A percentile compares a stretch with the other conserved stretches of the same genome.
phyloP scores from a whole-genome alignment of 2,329 filamentous ascomycete genomes.

The Sclerotinia minor region DNA sequence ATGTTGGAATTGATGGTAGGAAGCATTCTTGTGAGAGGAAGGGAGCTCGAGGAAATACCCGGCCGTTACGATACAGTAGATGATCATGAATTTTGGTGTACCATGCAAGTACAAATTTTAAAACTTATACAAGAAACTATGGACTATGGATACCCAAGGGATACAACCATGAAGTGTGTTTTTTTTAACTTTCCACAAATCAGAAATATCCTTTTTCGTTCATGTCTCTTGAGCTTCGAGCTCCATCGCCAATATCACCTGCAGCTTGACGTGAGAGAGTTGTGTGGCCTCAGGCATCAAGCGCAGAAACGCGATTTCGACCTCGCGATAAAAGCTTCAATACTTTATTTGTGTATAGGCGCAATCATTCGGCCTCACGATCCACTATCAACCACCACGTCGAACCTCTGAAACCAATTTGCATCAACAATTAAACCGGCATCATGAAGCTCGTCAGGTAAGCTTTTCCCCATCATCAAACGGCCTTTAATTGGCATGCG shows the following conservation, averaged over 20 bases:
- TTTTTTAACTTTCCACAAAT: background rate
- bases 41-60: conserved; percentile 17
- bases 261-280: background rate
- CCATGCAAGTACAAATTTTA: conserved; percentile 19
- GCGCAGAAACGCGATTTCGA: conserved; percentile 1
- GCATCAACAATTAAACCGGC: conserved; percentile 36
- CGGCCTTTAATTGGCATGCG: conserved; percentile 43
- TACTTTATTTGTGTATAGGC: conserved; percentile 13
- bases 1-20: background rate
- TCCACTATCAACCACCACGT: conserved; percentile 10
- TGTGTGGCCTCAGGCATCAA: background rate
- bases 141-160: conserved; percentile 14
- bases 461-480: conserved; percentile 43
- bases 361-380: conserved; percentile 12
- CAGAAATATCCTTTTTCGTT: background rate
- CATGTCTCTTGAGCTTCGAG: background rate
- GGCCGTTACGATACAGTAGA: conserved; percentile 22
- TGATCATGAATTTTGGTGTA: conserved; percentile 23
- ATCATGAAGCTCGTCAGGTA: conserved; percentile 98
- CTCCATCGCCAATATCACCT: background rate
- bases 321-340: conserved; percentile 26
- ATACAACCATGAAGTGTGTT: conserved; percentile 5
- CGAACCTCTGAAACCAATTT: conserved; percentile 4
- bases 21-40: background rate
- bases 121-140: conserved; percentile 17